phyloP scores from a whole-genome alignment of 208 protist species.

The Acanthamoeba royreba region DNA sequence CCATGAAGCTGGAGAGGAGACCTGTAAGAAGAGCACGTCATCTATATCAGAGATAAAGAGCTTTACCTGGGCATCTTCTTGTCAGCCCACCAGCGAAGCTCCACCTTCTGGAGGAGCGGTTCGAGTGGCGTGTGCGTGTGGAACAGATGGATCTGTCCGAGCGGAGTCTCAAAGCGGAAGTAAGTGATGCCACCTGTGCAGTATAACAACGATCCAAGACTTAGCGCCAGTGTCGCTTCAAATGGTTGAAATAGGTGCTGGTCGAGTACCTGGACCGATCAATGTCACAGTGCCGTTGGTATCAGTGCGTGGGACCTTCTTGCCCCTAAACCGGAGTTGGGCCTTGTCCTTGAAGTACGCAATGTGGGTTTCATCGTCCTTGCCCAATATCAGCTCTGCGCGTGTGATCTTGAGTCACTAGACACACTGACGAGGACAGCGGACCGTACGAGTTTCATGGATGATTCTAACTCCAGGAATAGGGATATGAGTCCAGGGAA shows the following conservation, averaged over 20 bases:
- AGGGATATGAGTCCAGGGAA: background rate
- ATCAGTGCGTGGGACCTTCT: background rate
- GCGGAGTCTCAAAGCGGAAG: background rate
- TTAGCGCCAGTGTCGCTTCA: too few species aligned
- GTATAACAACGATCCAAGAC: too few species aligned
- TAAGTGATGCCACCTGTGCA: background rate
- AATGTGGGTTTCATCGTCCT: background rate
- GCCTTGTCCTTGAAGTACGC: constrained; percentile 50
- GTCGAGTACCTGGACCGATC: constrained; percentile 11
- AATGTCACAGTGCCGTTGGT: background rate
- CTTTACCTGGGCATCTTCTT: background rate
- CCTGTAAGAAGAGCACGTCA: background rate
- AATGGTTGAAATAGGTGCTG: too few species aligned
- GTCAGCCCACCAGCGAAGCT: background rate
- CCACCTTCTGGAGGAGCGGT: background rate
- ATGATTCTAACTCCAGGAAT: constrained; percentile 17
- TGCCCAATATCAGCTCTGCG: background rate
- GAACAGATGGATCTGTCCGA: background rate
- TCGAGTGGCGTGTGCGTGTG: background rate
- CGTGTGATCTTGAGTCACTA: too few species aligned
- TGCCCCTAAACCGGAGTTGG: background rate
- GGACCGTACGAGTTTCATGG: background rate
- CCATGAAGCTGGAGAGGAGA: background rate
- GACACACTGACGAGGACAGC: background rate
- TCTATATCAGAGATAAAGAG: background rate